Evolutionary conservation across 2,329 filamentous ascomycete genomes (phyloP), one percentile per base, ranked within the genome.

Genomic region (Colletotrichum horii): DNA sequence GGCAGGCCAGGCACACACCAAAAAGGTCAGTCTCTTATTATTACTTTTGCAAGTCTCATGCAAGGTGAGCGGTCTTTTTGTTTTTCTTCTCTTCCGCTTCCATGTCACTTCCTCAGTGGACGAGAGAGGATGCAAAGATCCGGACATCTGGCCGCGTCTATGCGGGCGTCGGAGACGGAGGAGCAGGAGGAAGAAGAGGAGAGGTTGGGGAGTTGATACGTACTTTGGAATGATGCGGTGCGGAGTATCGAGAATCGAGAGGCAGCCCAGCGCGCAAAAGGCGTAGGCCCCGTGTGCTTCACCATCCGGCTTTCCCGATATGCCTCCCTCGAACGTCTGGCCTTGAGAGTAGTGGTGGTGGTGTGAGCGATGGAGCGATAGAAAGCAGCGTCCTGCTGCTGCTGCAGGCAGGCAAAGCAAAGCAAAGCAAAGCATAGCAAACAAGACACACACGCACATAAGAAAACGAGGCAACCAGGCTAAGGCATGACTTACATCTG

Each of bases 281-380:
- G 96, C 95, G 86, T 98, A 99, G 78, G 95, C 97, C 76, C 97
- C 97, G 85, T 99, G 97, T 70, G 96, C 97, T 89, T 99, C 97
- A 78, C 94, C 93, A 75, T 93, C 94, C 68, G 96, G 97, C 78
- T 94, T 93, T 71, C 92, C 94, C 78, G 95, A 96, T 79, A 99
- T 96, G 65, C 97, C 97, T 78, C 97, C 97, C 87, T 99, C 97
- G 84, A 94, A 98, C 14, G 95, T 97, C 89, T 98, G 96, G 83
- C 94, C 94, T 61, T 95, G 73, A 70, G 66, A 67, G 70, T 70
- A 68, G 64, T 70, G 55, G 26, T 58, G 55, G 22, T 24, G 22
- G 55, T 58, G 30, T 61, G 58, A 61, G 58, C 28, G 28, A 15
- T 22, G 58, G 55, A 58, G 32, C 58, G 28, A 15, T 15, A 58